phyloP scores from a whole-genome alignment of 1,284 basidiomycete species.

The Ustanciosporium gigantosporum region DNA sequence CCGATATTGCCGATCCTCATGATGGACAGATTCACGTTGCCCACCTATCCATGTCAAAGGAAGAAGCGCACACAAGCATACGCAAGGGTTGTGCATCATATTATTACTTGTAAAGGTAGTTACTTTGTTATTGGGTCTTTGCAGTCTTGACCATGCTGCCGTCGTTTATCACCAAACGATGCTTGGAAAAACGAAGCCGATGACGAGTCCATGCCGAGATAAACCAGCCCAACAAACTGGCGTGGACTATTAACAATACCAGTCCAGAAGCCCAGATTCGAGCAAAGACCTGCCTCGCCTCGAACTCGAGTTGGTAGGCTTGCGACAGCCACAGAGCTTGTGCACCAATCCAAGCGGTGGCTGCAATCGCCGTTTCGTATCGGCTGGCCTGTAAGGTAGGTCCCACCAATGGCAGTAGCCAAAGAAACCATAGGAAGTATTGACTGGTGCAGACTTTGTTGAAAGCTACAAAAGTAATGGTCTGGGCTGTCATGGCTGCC shows the following conservation, averaged over 20 bases:
- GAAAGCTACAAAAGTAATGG: constrained; percentile 84
- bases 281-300: constrained; percentile 47
- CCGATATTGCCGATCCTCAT: no score
- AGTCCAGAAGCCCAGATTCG: constrained; percentile 48
- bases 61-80: no score
- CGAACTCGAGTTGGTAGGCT: constrained; percentile 57
- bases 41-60: no score
- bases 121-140: constrained; percentile 26
- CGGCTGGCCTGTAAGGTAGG: constrained; percentile 65
- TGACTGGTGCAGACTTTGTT: constrained; percentile 98
- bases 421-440: constrained; percentile 98
- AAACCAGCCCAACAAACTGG: constrained; percentile 29
- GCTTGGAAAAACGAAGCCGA: constrained; percentile 19
- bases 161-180: no score
- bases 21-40: no score
- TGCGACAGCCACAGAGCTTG: constrained; percentile 55
- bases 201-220: constrained; percentile 43
- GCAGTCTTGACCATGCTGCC: constrained; percentile 22
- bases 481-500: constrained; percentile 89
- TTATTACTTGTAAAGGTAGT: not conserved
- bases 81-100: not conserved
- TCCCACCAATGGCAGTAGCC: constrained; percentile 81
- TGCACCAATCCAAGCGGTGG: constrained; percentile 73
- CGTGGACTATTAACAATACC: constrained; percentile 39
- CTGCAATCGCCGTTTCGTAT: constrained; percentile 8